Evolutionary conservation across 176 grass and related monocot species (phyloP).

Genomic region (Juncus inflexus): DNA sequence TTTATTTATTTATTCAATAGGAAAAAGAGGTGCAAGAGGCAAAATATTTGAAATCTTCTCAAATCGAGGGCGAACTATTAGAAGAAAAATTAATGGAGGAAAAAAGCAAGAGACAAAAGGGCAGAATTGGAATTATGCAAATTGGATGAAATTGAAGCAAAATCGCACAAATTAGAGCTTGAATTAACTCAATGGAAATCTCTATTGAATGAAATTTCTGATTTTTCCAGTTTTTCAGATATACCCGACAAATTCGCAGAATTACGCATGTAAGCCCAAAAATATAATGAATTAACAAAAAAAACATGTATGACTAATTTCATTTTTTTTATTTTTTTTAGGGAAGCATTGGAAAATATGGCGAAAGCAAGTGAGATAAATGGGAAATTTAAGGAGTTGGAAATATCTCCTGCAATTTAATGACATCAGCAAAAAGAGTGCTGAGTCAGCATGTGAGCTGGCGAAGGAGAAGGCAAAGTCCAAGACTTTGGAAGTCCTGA

Average conservation of each 20-base stretch:
- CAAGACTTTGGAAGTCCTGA: conserved; percentile 57
- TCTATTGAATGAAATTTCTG: conserved; percentile 73
- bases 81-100: conserved; percentile 94
- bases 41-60: conserved; percentile 75
- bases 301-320: background rate
- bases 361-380: conserved; percentile 73
- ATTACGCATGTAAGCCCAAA: conserved; percentile 49
- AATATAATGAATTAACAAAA: background rate
- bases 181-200: conserved; percentile 71
- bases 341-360: conserved; percentile 71
- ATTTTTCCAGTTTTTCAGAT: conserved; percentile 67
- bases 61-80: conserved; percentile 71
- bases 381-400: conserved; percentile 67
- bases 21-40: conserved; percentile 84
- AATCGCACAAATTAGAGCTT: conserved; percentile 72
- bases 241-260: conserved; percentile 80
- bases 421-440: conserved; percentile 65
- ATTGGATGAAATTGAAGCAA: conserved; percentile 55
- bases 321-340: conserved; percentile 37
- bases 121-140: conserved; percentile 70
- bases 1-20: too few relatives aligned
- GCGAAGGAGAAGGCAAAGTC: conserved; percentile 66
- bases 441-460: conserved; percentile 70
- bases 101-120: conserved; percentile 62
- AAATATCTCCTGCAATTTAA: conserved; percentile 62